Conservation (phyloP, 2,329 filamentous ascomycete genomes). For the Fusarium austroafricanum region DNA sequence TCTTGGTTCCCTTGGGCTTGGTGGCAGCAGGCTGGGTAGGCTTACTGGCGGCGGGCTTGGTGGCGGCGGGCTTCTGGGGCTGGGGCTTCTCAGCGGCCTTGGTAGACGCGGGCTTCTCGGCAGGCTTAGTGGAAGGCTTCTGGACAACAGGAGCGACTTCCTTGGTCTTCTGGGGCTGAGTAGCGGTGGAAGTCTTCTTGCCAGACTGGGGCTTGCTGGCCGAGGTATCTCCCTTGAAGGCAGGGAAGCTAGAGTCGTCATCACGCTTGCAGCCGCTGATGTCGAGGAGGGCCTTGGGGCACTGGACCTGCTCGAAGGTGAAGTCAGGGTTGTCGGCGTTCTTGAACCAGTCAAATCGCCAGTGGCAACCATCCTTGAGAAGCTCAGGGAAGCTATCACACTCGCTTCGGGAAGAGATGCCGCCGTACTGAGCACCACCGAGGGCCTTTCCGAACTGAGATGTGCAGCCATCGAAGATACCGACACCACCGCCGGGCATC, state of each 20-base stretch:
- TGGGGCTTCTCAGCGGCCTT: conserved; percentile 11
- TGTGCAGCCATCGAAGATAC: conserved; percentile 65
- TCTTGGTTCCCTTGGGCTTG: conserved; percentile 27
- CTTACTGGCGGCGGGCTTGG: conserved; percentile 1
- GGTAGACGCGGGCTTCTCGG: conserved; percentile 1
- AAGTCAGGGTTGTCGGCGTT: conserved; percentile 68
- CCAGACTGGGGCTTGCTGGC: conserved; percentile 18
- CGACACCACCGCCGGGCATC: conserved; percentile 67
- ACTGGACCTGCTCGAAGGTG: conserved; percentile 66
- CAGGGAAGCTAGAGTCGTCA: conserved; percentile 48
- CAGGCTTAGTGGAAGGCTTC: conserved; percentile 24
- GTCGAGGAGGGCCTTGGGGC: conserved; percentile 61
- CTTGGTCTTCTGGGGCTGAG: conserved; percentile 24
- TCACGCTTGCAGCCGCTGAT: conserved; percentile 53
- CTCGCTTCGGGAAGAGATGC: conserved; percentile 61
- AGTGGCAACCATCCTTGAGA: conserved; percentile 69
- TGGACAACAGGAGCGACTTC: conserved; percentile 19
- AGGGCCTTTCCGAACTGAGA: conserved; percentile 56
- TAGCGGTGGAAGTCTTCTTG: conserved; percentile 5
- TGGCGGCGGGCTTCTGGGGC: conserved; percentile 5
- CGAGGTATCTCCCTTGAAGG: conserved; percentile 31
- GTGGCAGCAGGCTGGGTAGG: not conserved
- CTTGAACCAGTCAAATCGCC: conserved; percentile 73
- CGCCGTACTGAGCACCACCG: conserved; percentile 69
- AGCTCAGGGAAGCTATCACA: conserved; percentile 65